A percentile compares a stretch with the other conserved stretches of the same genome.
These are phyloP conservation scores for Rubroshorea leprosula DNA, from an alignment of 345 rosid genomes.

Conservation along the genomic window DNA sequence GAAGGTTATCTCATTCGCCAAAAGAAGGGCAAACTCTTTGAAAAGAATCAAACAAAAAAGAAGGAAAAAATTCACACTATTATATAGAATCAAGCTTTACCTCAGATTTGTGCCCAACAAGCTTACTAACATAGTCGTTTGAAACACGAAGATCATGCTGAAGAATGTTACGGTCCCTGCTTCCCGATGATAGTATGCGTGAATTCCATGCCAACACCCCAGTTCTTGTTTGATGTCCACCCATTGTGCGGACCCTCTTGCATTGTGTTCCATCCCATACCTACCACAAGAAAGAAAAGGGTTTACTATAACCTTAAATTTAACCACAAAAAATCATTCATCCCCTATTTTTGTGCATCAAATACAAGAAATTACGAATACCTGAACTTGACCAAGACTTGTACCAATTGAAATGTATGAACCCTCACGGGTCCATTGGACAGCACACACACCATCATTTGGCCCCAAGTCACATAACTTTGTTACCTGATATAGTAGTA, in stretches of 20 bases:
- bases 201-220: slow-evolving; percentile 98
- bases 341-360: not conserved
- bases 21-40: not conserved
- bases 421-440: slow-evolving; percentile 97
- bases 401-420: slow-evolving; percentile 91
- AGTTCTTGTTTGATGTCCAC: slow-evolving; percentile 93
- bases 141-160: slow-evolving; percentile 92
- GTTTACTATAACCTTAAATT: not conserved
- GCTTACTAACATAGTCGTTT: slow-evolving; percentile 60
- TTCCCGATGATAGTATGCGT: slow-evolving; percentile 76
- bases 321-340: not conserved
- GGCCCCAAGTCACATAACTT: slow-evolving; percentile 93
- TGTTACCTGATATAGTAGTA: slow-evolving; percentile 58
- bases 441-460: slow-evolving; percentile 69
- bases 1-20: not conserved
- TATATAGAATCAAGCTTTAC: slow-evolving; percentile 21
- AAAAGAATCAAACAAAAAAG: not conserved
- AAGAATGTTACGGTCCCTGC: slow-evolving; percentile 88
- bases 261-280: slow-evolving; percentile 94
- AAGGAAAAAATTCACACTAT: not conserved
- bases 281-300: slow-evolving; percentile 25
- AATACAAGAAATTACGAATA: slow-evolving; percentile 13
- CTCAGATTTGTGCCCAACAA: slow-evolving; percentile 94
- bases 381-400: slow-evolving; percentile 88
- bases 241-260: slow-evolving; percentile 77